phyloP scores from a whole-genome alignment of 108 stramenopile species.

The Cyclotella atomus region DNA sequence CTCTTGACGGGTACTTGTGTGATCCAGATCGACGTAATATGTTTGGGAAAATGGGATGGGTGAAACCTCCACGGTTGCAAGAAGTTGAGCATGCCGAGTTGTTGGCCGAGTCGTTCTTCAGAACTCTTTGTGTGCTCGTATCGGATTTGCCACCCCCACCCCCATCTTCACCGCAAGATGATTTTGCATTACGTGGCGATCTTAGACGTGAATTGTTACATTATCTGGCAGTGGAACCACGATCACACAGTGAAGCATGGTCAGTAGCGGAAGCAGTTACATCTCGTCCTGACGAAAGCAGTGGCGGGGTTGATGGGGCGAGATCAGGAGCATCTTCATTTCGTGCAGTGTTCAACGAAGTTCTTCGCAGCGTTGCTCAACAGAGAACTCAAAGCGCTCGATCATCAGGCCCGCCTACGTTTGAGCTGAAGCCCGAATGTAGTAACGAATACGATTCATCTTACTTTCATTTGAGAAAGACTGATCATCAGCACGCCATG shows the following conservation, averaged over 20 bases:
- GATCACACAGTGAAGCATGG: conserved; percentile 90
- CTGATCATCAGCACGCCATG: conserved; percentile 96
- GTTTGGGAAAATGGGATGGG: conserved; percentile 63
- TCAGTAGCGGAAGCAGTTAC: conserved; percentile 75
- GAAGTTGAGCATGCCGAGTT: conserved; percentile 84
- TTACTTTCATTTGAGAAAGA: conserved; percentile 83
- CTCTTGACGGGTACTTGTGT: conserved; percentile 84
- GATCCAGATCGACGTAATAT: conserved; percentile 76
- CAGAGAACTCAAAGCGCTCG: conserved; percentile 74
- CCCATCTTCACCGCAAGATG: conserved; percentile 61
- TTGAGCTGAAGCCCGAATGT: conserved; percentile 76
- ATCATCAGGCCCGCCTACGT: conserved; percentile 72
- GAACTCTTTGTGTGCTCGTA: conserved; percentile 81
- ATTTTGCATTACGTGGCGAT: conserved; percentile 63
- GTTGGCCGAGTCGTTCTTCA: conserved; percentile 84
- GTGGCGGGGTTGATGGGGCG: conserved; percentile 62
- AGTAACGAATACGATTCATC: conserved; percentile 93
- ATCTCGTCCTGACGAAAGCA: conserved; percentile 75
- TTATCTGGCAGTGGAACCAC: conserved; percentile 86
- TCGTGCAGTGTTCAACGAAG: conserved; percentile 71
- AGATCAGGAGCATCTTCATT: conserved; percentile 67
- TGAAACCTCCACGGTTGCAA: conserved; percentile 81
- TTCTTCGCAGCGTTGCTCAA: conserved; percentile 71
- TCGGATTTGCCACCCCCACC: conserved; percentile 89
- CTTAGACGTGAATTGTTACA: conserved; percentile 90